Evolutionary conservation across 164 flowering plant genomes (phyloP), one percentile per base, ranked within the genome.

Genomic region (Taxillus chinensis): DNA sequence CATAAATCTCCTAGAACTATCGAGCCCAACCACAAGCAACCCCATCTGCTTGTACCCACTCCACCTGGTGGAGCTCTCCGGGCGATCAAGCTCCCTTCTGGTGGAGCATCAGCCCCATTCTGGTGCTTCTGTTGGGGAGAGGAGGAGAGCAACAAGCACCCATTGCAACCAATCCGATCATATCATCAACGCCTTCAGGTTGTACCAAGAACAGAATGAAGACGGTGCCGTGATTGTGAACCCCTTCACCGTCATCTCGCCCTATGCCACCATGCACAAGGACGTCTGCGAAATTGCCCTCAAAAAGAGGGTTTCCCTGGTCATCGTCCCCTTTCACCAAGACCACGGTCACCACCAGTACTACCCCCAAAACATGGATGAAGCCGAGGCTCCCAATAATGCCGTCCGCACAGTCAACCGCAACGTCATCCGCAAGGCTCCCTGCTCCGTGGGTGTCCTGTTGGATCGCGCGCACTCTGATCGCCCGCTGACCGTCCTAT

Each of bases 281-380:
- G 71, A 81, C 41, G 54, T 74, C 0, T 73, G 74, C 61, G 11
- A 53, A 7, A 41, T 74, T 3, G 79, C 84, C 0, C 59, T 68
- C 2, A 63, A 74, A 37, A 67, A 53, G 41, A 63, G 45, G 14
- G 55, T 38, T n/a, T 37, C 73, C 49, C 68, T 80, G 40, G 46
- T 81, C 0, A 60, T 78, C 38, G n/a, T 73, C 37, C 84, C 82
- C 55, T 78, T 62, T 65, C 75, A 74, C 67, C 69, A 62, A 67
- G 46, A 57, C 49, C 45, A 37, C 10, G 11, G 27, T 27, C 27
- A 27, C 27, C 27, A 27, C 27, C 27, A 27, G 27, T 27, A 27
- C 27, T 27, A 27, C 27, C 27, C 27, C 27, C 27, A 27, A 27
- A 27, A 27, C 2, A 61, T 57, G 5, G 48, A 65, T 41, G 72